phyloP scores from a whole-genome alignment of 345 rosid genomes.

The Cochlearia excelsa region DNA sequence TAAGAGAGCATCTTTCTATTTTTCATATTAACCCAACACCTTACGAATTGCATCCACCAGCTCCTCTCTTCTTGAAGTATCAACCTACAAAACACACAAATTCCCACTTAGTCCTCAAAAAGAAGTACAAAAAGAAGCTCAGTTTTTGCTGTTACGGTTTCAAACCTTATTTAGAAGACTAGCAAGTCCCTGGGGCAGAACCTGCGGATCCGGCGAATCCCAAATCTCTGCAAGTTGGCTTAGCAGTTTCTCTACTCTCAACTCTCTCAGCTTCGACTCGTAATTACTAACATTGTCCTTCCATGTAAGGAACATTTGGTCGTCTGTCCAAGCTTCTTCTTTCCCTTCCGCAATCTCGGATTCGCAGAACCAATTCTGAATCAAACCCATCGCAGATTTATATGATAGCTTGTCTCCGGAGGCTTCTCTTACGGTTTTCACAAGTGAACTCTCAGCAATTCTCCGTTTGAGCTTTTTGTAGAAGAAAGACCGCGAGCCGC shows the following conservation, averaged over 20 bases:
- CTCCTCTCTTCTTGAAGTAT: slow-evolving; percentile 54
- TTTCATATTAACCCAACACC: slow-evolving; percentile 44
- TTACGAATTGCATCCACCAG: slow-evolving; percentile 54
- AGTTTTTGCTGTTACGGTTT: no score
- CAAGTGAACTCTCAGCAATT: slow-evolving; percentile 67
- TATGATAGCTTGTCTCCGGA: slow-evolving; percentile 63
- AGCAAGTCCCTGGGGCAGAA: slow-evolving; percentile 86
- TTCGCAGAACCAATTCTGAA: slow-evolving; percentile 77
- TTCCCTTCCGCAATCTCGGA: slow-evolving; percentile 43
- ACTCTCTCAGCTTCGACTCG: slow-evolving; percentile 58
- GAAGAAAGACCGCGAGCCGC: slow-evolving; percentile 63
- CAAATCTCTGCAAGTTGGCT: slow-evolving; percentile 63
- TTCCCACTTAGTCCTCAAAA: no score
- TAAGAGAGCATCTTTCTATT: no score
- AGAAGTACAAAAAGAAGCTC: no score
- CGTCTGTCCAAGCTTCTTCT: slow-evolving; percentile 64
- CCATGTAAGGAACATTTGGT: slow-evolving; percentile 84
- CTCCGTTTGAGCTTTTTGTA: slow-evolving; percentile 68
- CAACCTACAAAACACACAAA: slow-evolving; percentile 22
- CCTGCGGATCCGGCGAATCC: slow-evolving; percentile 67
- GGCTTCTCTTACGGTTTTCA: slow-evolving; percentile 59
- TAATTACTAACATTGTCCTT: slow-evolving; percentile 57
- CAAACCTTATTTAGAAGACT: slow-evolving; percentile 80
- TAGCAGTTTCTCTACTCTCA: slow-evolving; percentile 72
- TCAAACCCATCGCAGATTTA: slow-evolving; percentile 58